Percentiles rank a stretch among this genome's conserved stretches.
Evolutionary conservation across 2,329 filamentous ascomycete genomes (phyloP).

Genomic region (Penicillium sp.): DNA sequence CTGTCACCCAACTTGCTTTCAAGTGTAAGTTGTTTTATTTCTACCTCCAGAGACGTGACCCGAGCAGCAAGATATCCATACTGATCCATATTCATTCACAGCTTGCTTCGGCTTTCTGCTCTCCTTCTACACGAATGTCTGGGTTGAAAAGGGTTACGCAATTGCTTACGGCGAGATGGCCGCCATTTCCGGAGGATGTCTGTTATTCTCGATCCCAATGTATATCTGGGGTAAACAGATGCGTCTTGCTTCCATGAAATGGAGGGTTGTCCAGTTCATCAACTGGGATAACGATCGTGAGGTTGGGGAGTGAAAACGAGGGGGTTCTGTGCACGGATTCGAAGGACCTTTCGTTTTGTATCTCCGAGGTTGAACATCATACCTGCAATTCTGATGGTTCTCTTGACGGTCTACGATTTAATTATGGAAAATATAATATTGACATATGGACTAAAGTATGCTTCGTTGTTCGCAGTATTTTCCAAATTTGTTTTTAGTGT

Average conservation of each 20-base stretch:
- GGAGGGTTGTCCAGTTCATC: not conserved
- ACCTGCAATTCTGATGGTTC: too few species aligned
- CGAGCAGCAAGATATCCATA: not conserved
- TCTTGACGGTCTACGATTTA: too few species aligned
- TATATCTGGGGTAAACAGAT: not conserved
- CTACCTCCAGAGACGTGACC: too few species aligned
- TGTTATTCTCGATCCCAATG: not conserved
- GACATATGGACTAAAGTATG: too few species aligned
- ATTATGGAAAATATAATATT: too few species aligned
- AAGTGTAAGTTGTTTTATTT: not conserved
- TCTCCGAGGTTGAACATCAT: too few species aligned
- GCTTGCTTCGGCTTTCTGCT: not conserved
- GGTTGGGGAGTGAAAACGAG: not conserved
- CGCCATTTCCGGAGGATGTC: not conserved
- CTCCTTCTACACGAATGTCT: not conserved
- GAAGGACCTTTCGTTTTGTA: too few species aligned
- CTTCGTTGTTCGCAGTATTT: too few species aligned
- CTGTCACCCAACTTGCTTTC: not conserved
- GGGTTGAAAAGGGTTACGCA: not conserved
- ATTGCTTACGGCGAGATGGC: not conserved
- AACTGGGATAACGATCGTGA: not conserved
- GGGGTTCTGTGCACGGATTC: too few species aligned
- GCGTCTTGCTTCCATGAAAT: not conserved
- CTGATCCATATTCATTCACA: too few species aligned
- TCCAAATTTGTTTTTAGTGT: too few species aligned